Evolutionary conservation across 2,329 filamentous ascomycete species (phyloP).

Genomic region (Plectosphaerella sp.): DNA sequence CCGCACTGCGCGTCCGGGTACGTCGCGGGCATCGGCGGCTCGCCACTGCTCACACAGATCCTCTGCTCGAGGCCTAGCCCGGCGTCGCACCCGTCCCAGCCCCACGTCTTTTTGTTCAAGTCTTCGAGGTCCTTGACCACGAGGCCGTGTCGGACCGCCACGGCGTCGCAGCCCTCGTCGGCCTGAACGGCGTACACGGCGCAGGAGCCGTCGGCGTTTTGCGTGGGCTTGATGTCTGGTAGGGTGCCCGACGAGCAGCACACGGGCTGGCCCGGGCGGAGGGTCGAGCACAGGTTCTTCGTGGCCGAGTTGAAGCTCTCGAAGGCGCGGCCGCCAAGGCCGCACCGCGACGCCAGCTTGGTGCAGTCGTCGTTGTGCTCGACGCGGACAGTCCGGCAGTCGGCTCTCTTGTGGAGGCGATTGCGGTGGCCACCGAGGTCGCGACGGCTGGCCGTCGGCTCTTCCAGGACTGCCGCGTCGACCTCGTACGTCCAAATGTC

Average conservation of each 20-base stretch:
- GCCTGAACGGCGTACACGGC: constrained; percentile 22
- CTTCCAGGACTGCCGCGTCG: neutral
- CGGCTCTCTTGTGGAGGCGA: neutral
- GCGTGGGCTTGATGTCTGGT: constrained; percentile 26
- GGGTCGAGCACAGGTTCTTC: constrained; percentile 17
- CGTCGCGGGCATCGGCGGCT: neutral
- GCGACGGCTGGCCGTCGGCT: neutral
- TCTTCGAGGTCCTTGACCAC: neutral
- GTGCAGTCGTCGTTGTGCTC: constrained; percentile 29
- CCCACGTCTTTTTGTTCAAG: constrained; percentile 1
- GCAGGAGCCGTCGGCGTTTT: constrained; percentile 28
- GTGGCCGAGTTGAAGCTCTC: constrained; percentile 15
- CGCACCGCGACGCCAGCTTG: constrained; percentile 18
- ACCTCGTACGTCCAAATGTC: neutral
- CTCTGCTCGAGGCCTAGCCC: neutral
- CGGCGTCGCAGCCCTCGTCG: constrained; percentile 22
- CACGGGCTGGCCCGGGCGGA: constrained; percentile 25
- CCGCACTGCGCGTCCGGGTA: neutral
- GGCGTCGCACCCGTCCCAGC: neutral
- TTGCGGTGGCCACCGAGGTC: neutral
- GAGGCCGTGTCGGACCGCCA: neutral
- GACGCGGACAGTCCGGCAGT: constrained; percentile 25
- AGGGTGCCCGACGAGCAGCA: constrained; percentile 31
- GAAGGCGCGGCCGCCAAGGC: neutral
- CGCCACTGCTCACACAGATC: neutral